A percentile compares a stretch with the other conserved stretches of the same genome.
These are phyloP conservation scores for Sporisorium exsertum DNA, from an alignment of 1,284 basidiomycete genomes.

Conservation along the genomic window DNA sequence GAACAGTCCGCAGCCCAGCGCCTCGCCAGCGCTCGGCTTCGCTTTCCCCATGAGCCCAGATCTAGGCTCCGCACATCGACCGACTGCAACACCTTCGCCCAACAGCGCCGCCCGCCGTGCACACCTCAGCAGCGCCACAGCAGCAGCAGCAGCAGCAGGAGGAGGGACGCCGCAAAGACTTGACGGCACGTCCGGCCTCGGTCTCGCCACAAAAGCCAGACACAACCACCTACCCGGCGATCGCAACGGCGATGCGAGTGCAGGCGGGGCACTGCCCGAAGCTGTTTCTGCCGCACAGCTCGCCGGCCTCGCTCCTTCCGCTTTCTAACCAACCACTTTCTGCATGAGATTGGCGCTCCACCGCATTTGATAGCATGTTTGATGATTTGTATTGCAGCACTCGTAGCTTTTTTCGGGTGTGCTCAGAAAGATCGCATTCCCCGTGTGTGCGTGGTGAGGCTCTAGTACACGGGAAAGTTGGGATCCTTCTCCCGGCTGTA, in stretches of 20 bases:
- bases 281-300: constrained; percentile 22
- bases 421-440: not conserved
- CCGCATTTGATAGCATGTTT: not conserved
- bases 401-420: not conserved
- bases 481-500: constrained; percentile 46
- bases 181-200: constrained; percentile 18
- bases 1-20: constrained; percentile 25
- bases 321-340: constrained; percentile 5
- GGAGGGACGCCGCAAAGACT: constrained; percentile 15
- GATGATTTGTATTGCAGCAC: not conserved
- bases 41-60: constrained; percentile 20
- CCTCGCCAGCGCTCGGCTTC: constrained; percentile 20
- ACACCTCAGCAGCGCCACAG: not conserved
- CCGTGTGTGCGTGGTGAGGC: not conserved
- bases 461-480: constrained; percentile 53
- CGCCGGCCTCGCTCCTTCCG: constrained; percentile 35
- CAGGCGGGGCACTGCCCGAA: not conserved
- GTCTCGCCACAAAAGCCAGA: constrained; percentile 13
- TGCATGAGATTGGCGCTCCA: not conserved
- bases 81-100: constrained; percentile 9
- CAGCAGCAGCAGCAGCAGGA: too few relatives aligned
- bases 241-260: not conserved
- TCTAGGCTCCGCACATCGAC: not conserved
- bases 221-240: constrained; percentile 7
- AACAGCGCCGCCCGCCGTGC: constrained; percentile 18